These are phyloP conservation scores for Talaromyces atroroseus DNA, from an alignment of 2,329 filamentous ascomycete genomes.

Conservation along the genomic window DNA sequence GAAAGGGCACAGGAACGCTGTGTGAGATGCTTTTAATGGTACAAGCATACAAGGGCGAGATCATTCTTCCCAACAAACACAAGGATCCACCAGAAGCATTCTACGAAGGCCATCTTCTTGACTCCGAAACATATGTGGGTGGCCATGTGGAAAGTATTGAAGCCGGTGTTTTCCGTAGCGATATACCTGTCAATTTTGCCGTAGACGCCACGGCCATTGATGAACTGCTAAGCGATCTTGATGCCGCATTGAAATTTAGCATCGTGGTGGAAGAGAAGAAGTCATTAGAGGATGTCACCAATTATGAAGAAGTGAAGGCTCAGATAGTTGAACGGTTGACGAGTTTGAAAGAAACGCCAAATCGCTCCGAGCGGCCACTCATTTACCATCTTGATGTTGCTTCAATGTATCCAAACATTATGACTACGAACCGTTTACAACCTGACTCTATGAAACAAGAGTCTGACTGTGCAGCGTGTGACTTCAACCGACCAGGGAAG, in stretches of 20 bases:
- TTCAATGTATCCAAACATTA: conserved; percentile 99
- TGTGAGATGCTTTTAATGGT: conserved; percentile 99
- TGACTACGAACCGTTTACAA: conserved; percentile 97
- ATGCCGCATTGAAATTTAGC: conserved; percentile 83
- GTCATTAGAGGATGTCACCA: conserved; percentile 68
- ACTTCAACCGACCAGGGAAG: conserved; percentile 96
- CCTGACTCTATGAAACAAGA: conserved; percentile 99
- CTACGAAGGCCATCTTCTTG: conserved; percentile 91
- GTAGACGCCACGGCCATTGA: conserved; percentile 87
- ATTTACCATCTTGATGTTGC: conserved; percentile 99
- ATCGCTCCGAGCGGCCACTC: conserved; percentile 75
- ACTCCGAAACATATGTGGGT: conserved; percentile 96
- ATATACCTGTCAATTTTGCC: conserved; percentile 90
- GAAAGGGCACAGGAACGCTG: conserved; percentile 96
- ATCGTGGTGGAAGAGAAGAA: conserved; percentile 81
- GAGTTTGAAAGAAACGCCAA: conserved; percentile 73
- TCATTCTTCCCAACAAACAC: conserved; percentile 94
- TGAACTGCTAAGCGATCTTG: conserved; percentile 78
- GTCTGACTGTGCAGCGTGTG: conserved; percentile 91
- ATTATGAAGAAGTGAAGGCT: conserved; percentile 77
- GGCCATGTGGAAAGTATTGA: conserved; percentile 99
- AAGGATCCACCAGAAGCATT: conserved; percentile 85
- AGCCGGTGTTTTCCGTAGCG: conserved; percentile 89
- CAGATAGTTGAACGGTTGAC: conserved; percentile 70
- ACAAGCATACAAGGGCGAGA: conserved; percentile 86